These are phyloP conservation scores for Diplogelasinospora grovesii DNA, from an alignment of 495 filamentous ascomycete genomes.

Conservation along the genomic window DNA sequence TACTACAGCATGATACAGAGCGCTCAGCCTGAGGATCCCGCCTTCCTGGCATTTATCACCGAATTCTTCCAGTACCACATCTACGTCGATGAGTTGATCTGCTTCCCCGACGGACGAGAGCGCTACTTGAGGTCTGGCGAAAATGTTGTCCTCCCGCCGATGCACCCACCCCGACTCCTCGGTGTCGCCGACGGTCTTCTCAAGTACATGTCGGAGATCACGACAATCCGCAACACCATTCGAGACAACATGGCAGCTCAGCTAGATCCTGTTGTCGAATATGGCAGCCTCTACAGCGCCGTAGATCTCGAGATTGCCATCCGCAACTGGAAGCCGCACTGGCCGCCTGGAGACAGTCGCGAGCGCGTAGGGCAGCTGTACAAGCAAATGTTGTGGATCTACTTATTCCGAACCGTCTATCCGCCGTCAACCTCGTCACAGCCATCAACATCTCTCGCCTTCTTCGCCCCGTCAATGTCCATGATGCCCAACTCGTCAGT, in stretches of 20 bases:
- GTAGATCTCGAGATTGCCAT: slow-evolving; percentile 73
- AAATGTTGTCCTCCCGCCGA: slow-evolving; percentile 61
- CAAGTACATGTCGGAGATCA: slow-evolving; percentile 72
- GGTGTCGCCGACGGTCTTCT: slow-evolving; percentile 88
- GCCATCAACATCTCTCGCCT: no score
- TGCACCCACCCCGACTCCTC: slow-evolving; percentile 69
- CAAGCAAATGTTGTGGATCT: slow-evolving; percentile 86
- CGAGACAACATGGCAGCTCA: slow-evolving; percentile 56
- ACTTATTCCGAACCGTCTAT: slow-evolving; percentile 78
- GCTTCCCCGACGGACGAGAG: slow-evolving; percentile 49
- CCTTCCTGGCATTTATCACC: slow-evolving; percentile 73
- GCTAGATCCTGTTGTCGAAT: slow-evolving; percentile 67
- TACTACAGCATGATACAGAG: slow-evolving; percentile 63
- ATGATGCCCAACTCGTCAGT: slow-evolving; percentile 15
- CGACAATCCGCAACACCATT: slow-evolving; percentile 69
- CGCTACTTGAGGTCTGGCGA: slow-evolving; percentile 49
- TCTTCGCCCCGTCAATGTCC: no score
- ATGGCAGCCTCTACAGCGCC: slow-evolving; percentile 64
- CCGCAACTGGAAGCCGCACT: slow-evolving; percentile 65
- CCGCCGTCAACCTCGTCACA: no score
- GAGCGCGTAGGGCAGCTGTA: slow-evolving; percentile 76
- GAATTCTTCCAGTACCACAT: slow-evolving; percentile 94
- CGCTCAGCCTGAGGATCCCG: slow-evolving; percentile 52
- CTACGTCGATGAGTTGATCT: slow-evolving; percentile 72
- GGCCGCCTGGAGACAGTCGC: slow-evolving; percentile 62